Evolutionary conservation across 108 stramenopile genomes (phyloP).

Genomic region (Pseudonitzschia pungens): DNA sequence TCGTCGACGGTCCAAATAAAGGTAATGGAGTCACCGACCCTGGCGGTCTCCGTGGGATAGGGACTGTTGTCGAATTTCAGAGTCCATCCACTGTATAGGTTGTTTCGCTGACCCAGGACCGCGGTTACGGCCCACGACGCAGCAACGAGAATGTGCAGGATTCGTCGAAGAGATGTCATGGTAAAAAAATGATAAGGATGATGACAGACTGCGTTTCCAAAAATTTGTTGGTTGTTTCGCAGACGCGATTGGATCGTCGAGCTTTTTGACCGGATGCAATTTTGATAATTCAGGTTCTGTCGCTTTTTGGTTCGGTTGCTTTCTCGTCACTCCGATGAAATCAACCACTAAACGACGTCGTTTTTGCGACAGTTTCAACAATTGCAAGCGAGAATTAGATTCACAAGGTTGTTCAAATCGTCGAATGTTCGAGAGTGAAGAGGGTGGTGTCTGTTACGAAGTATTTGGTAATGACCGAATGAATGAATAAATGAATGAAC

Average conservation of each 20-base stretch:
- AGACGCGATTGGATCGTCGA: no score
- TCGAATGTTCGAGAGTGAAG: no score
- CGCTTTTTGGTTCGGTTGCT: not conserved
- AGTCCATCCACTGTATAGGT: slow-evolving; percentile 14
- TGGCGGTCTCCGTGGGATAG: not conserved
- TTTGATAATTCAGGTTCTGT: no score
- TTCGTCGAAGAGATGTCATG: not conserved
- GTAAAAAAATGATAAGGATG: no score
- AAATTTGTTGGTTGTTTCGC: no score
- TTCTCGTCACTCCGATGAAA: not conserved
- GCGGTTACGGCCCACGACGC: not conserved
- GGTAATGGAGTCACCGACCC: slow-evolving; percentile 2
- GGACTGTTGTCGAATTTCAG: not conserved
- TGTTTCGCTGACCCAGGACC: slow-evolving; percentile 3
- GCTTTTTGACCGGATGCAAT: no score
- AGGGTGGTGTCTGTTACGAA: no score
- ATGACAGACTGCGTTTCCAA: no score
- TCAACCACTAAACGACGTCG: not conserved
- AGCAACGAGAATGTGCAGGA: not conserved
- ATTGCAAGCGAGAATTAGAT: not conserved
- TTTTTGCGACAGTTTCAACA: not conserved
- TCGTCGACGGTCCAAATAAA: slow-evolving; percentile 14
- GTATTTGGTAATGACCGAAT: not conserved
- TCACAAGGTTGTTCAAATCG: no score
- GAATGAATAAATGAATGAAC: not conserved